Evolutionary conservation across 1,284 basidiomycete genomes (phyloP).

Genomic region (Meira nashicola): DNA sequence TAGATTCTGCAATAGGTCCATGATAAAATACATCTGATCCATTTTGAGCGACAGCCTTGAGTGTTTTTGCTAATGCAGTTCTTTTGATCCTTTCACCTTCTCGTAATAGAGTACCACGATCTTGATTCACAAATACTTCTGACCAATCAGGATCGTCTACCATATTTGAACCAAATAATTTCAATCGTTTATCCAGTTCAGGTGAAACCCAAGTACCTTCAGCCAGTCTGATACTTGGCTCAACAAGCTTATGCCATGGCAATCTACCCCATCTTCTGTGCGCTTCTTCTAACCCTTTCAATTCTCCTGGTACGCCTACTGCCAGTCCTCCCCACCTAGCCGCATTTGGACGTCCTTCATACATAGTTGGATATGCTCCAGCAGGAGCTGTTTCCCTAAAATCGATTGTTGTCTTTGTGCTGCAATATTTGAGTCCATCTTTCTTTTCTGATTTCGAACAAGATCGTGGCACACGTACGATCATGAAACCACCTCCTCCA

Average conservation of each 20-base stretch:
- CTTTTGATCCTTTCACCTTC: slow-evolving; percentile 36
- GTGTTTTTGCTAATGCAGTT: slow-evolving; percentile 32
- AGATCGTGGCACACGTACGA: slow-evolving; percentile 65
- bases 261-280: slow-evolving; percentile 73
- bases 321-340: slow-evolving; percentile 60
- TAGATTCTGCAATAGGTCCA: slow-evolving; percentile 70
- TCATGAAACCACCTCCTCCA: slow-evolving; percentile 88
- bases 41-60: slow-evolving; percentile 31
- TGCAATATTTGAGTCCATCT: neutral
- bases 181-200: slow-evolving; percentile 69
- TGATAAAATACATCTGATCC: slow-evolving; percentile 53
- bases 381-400: slow-evolving; percentile 82
- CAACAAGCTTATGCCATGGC: slow-evolving; percentile 70
- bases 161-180: slow-evolving; percentile 63
- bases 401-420: slow-evolving; percentile 59
- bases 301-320: slow-evolving; percentile 74
- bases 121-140: slow-evolving; percentile 22
- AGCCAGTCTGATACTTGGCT: slow-evolving; percentile 61
- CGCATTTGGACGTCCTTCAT: slow-evolving; percentile 48
- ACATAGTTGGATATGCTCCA: slow-evolving; percentile 68
- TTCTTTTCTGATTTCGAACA: neutral
- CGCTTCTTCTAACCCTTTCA: slow-evolving; percentile 74
- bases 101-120: slow-evolving; percentile 17
- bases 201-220: slow-evolving; percentile 69
- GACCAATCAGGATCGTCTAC: slow-evolving; percentile 72